Evolutionary conservation across 1,139 yeast species (phyloP).

Genomic region (Pichia sp.): DNA sequence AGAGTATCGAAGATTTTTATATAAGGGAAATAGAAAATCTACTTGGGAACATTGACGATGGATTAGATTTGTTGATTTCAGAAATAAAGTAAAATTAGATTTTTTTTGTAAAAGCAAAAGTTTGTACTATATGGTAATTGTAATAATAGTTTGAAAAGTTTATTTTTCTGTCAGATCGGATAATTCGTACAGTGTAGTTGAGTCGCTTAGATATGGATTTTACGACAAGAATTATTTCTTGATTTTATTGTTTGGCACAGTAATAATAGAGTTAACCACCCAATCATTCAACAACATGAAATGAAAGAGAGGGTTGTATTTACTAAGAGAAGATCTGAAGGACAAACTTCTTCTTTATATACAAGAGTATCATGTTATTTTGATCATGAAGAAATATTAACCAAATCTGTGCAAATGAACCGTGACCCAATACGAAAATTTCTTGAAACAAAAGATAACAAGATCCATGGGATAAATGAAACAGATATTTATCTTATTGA

Average conservation of each 20-base stretch:
- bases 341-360: not conserved
- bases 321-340: conserved; percentile 1
- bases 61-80: conserved; percentile 6
- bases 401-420: not conserved
- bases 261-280: not conserved
- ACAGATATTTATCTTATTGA: not conserved
- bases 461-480: no score
- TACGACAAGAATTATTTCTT: no score
- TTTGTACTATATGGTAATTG: no score
- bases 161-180: no score
- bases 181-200: no score
- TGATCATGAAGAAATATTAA: not conserved
- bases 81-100: conserved; percentile 4
- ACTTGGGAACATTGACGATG: conserved; percentile 9
- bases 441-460: not conserved
- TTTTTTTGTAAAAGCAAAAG: no score
- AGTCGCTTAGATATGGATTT: no score
- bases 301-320: conserved; percentile 4
- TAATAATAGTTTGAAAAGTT: no score
- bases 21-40: conserved; percentile 9
- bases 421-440: not conserved
- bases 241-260: not conserved
- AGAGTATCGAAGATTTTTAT: conserved; percentile 2
- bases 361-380: not conserved
- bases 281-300: not conserved